A percentile compares a stretch with the other conserved stretches of the same genome.
phyloP scores from a whole-genome alignment of 805 yeast genomes.

The Tetrapisispora iriomotensis region DNA sequence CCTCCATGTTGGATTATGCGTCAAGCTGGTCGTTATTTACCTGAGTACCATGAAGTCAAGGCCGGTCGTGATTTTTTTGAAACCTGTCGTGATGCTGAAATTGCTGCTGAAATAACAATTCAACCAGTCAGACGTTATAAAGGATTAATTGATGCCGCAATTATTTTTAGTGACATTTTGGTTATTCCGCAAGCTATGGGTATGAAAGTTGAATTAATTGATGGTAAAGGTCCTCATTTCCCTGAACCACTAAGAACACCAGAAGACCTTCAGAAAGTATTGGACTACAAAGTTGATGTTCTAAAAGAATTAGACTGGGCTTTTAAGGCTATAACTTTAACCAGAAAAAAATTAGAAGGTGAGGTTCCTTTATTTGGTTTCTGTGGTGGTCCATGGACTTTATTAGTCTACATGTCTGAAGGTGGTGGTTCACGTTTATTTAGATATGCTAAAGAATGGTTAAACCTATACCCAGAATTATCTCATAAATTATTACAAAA shows the following conservation, averaged over 20 bases:
- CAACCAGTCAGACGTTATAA: constrained; percentile 88
- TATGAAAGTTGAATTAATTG: constrained; percentile 85
- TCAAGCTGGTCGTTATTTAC: constrained; percentile 90
- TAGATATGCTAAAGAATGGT: constrained; percentile 87
- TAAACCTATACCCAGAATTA: constrained; percentile 66
- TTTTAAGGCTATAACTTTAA: constrained; percentile 80
- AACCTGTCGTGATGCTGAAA: constrained; percentile 89
- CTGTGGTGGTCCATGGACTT: constrained; percentile 97
- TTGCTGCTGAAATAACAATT: constrained; percentile 87
- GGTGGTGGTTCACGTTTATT: constrained; percentile 93
- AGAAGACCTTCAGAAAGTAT: constrained; percentile 47
- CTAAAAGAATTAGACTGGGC: constrained; percentile 84
- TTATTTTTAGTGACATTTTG: constrained; percentile 87
- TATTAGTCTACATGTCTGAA: constrained; percentile 93
- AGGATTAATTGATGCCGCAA: constrained; percentile 92
- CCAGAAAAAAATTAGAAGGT: constrained; percentile 79
- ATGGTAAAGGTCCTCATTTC: constrained; percentile 90
- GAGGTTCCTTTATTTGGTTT: constrained; percentile 92
- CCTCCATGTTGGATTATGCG: constrained; percentile 99
- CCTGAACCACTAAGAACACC: constrained; percentile 76
- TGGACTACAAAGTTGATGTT: constrained; percentile 60
- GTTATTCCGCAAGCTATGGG: constrained; percentile 99
- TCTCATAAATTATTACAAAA: constrained; percentile 63
- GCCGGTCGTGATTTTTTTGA: constrained; percentile 83
- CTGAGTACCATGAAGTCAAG: constrained; percentile 86